phyloP scores from a whole-genome alignment of 2,329 filamentous ascomycete species.

The Cytospora paraplurivora region DNA sequence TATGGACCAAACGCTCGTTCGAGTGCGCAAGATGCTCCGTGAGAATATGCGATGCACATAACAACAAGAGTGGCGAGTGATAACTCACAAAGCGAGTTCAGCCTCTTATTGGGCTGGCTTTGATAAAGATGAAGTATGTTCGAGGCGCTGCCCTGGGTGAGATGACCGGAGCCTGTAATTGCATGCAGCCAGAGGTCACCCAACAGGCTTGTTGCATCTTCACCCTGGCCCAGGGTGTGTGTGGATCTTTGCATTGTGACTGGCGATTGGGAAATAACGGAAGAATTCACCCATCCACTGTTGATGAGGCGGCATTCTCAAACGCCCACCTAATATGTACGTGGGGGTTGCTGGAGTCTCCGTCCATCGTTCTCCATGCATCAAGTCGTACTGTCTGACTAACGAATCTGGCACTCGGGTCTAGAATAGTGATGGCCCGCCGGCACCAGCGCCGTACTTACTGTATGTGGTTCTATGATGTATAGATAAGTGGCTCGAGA shows the following conservation, averaged over 20 bases:
- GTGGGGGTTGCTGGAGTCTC: background rate
- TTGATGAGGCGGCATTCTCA: constrained; percentile 6
- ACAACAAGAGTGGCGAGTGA: background rate
- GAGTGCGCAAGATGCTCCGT: background rate
- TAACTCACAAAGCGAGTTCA: background rate
- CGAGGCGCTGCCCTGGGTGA: constrained; percentile 2
- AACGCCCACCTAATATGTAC: background rate
- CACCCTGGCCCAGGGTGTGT: background rate
- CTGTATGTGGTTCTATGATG: no score
- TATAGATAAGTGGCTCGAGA: no score
- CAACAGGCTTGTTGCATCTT: constrained; percentile 4
- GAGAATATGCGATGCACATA: background rate
- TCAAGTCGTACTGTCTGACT: background rate
- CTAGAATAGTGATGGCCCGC: no score
- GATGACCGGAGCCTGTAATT: constrained; percentile 13
- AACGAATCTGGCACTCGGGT: no score
- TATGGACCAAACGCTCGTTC: background rate
- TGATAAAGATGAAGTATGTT: background rate
- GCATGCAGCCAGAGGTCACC: constrained; percentile 7
- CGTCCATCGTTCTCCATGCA: background rate
- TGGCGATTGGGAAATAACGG: background rate
- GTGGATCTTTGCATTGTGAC: constrained; percentile 8
- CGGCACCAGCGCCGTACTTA: no score
- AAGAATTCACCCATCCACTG: constrained; percentile 6
- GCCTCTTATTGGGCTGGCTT: background rate